A percentile compares a stretch with the other conserved stretches of the same genome.
phyloP scores from a whole-genome alignment of 306 rosid species.

The Vigna hirtella region DNA sequence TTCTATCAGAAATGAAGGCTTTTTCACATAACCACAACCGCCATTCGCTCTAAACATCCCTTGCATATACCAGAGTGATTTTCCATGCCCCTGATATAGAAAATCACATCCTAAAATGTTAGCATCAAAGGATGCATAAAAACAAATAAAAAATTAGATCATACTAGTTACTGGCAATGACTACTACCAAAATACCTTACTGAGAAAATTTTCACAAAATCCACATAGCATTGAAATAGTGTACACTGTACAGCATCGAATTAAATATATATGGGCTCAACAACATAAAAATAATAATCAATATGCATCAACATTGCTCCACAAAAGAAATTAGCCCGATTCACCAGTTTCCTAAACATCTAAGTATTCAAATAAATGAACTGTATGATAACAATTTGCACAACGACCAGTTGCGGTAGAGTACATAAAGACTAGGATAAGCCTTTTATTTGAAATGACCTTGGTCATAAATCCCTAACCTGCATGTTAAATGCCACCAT shows the following conservation, averaged over 20 bases:
- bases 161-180: background rate
- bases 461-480: slow-evolving; percentile 56
- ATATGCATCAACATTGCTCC: slow-evolving; percentile 24
- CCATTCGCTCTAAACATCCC: slow-evolving; percentile 97
- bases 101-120: slow-evolving; percentile 32
- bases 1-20: slow-evolving; percentile 66
- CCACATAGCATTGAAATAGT: slow-evolving; percentile 20
- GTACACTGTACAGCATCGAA: background rate
- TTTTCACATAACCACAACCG: slow-evolving; percentile 85
- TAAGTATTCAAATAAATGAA: slow-evolving; percentile 4
- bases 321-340: slow-evolving; percentile 6
- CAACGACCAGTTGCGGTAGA: background rate
- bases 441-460: slow-evolving; percentile 30
- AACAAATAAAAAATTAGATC: slow-evolving; percentile 30
- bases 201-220: slow-evolving; percentile 8
- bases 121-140: slow-evolving; percentile 6
- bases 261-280: slow-evolving; percentile 14
- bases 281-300: slow-evolving; percentile 21
- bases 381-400: background rate
- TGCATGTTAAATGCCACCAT: slow-evolving; percentile 98
- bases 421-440: slow-evolving; percentile 21
- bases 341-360: slow-evolving; percentile 13
- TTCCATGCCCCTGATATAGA: slow-evolving; percentile 73
- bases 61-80: slow-evolving; percentile 77
- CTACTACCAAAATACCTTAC: slow-evolving; percentile 11